A percentile compares a stretch with the other conserved stretches of the same genome.
Conservation (phyloP, 768 basidiomycete species). For the Collybia sp. region DNA sequence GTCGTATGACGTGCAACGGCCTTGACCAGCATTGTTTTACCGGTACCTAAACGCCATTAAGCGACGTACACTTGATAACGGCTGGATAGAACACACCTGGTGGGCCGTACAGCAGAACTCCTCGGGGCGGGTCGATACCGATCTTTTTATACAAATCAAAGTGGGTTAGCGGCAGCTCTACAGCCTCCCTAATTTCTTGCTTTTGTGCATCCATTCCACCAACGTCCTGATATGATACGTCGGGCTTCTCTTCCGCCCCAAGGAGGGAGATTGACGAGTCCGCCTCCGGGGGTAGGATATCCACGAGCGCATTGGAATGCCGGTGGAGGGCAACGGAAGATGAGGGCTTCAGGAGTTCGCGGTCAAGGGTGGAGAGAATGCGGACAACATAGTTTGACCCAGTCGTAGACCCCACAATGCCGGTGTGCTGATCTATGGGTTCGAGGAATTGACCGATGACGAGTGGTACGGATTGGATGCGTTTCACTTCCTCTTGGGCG, state of each 20-base stretch:
- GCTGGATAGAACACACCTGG: slow-evolving; percentile 57
- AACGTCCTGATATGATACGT: slow-evolving; percentile 90
- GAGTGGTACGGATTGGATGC: slow-evolving; percentile 96
- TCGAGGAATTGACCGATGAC: slow-evolving; percentile 99
- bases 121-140: slow-evolving; percentile 97
- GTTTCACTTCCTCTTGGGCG: slow-evolving; percentile 98
- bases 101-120: slow-evolving; percentile 94
- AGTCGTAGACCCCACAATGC: slow-evolving; percentile 96
- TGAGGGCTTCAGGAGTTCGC: slow-evolving; percentile 95
- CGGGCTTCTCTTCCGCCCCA: slow-evolving; percentile 90
- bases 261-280: slow-evolving; percentile 97
- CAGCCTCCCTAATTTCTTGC: slow-evolving; percentile 98
- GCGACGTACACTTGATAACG: not conserved
- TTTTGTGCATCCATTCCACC: slow-evolving; percentile 98
- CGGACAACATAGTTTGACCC: slow-evolving; percentile 98
- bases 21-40: slow-evolving; percentile 98
- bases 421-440: slow-evolving; percentile 95
- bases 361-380: slow-evolving; percentile 93
- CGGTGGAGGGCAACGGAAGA: slow-evolving; percentile 98
- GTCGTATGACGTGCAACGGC: slow-evolving; percentile 99
- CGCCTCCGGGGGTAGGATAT: slow-evolving; percentile 97
- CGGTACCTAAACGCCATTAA: slow-evolving; percentile 61
- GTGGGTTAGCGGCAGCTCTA: slow-evolving; percentile 94
- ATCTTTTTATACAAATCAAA: slow-evolving; percentile 99
- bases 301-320: slow-evolving; percentile 97